Evolutionary conservation across 495 filamentous ascomycete genomes (phyloP), one percentile per base, ranked within the genome.

Genomic region (Mytilinidion resinicola): DNA sequence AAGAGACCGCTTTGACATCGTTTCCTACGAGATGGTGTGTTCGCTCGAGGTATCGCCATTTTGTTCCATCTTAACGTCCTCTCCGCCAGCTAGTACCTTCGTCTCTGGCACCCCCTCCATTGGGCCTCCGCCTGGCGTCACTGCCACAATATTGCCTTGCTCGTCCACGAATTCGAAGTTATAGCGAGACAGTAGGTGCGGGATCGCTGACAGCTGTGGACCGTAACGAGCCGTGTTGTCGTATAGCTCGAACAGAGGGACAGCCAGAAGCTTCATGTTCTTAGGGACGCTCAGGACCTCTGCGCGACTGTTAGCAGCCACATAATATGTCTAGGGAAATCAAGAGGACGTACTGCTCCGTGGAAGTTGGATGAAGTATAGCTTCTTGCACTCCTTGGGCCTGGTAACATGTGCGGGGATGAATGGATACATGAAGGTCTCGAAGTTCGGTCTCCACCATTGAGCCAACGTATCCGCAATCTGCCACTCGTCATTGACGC

Each of bases 381-480:
- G 78, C 81, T 98, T 98, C 80, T 98, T 98, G 78, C 91, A 96
- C 79, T 98, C 93, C 78, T 96, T 98, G 15, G 93, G 93, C 42
- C 95, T 80, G 9, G 93, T 96, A 56, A 96, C 88, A 72, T 98
- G 93, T 15, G 90, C 88, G 7, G 93, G 93, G 44, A 96, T 84
- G 73, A 95, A 98, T 0, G 93, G 93, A 72, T 98, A 98, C 93
- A 96, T 96, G 78, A 96, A 97, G 0, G 93, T 98, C 77, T 98
- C 93, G 68, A 97, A 96, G 75, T 96, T 97, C 42, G 93, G 93
- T 30, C 93, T 79, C 91, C 91, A 98, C 93, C 95, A 98, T 75
- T 96, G 91, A 38, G 93, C 92, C 47, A 98, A 80, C 3, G 90
- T 95, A 65, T 96, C 91, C 56, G 86, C 88, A 69, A 98, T 86